phyloP scores from a whole-genome alignment of 495 filamentous ascomycete genomes.

The Aspergillus nidulans region DNA sequence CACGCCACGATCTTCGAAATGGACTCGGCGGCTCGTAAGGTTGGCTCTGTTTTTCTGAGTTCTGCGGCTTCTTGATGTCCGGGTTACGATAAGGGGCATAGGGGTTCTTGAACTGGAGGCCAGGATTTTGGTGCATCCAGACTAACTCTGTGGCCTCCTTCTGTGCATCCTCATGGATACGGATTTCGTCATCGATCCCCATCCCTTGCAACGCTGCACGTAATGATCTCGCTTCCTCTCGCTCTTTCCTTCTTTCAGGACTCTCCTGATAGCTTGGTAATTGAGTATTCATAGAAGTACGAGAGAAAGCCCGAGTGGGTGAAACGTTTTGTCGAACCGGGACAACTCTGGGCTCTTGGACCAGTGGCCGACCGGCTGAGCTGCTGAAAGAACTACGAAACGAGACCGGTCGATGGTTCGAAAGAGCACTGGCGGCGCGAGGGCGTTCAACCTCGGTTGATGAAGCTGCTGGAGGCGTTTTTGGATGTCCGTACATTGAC shows the following conservation, averaged over 20 bases:
- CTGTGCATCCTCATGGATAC: conserved; percentile 69
- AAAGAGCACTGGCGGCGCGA: conserved; percentile 48
- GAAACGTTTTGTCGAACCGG: conserved; percentile 38
- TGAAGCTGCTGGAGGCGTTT: conserved; percentile 12
- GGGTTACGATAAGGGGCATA: conserved; percentile 57
- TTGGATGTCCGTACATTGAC: conserved; percentile 27
- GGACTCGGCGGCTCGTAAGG: conserved; percentile 57
- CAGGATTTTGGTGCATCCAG: conserved; percentile 73
- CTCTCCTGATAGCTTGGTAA: conserved; percentile 71
- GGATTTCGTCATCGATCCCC: conserved; percentile 65
- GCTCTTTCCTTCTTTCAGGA: conserved; percentile 78
- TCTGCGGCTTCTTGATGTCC: conserved; percentile 23
- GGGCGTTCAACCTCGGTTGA: conserved; percentile 23
- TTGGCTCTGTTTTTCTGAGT: conserved; percentile 57
- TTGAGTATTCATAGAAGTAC: conserved; percentile 32
- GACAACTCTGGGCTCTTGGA: conserved; percentile 37
- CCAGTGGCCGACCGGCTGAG: conserved; percentile 40
- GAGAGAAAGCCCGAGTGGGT: conserved; percentile 35
- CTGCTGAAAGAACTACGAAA: conserved; percentile 30
- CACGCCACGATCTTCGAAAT: conserved; percentile 17
- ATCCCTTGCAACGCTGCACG: conserved; percentile 78
- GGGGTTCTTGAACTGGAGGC: conserved; percentile 47
- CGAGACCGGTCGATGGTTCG: conserved; percentile 41
- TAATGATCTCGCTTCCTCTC: conserved; percentile 73
- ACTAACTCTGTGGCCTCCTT: conserved; percentile 86